A percentile compares a stretch with the other conserved stretches of the same genome.
Conservation (phyloP, 495 filamentous ascomycete species). For the Sordaria brevicollis region DNA sequence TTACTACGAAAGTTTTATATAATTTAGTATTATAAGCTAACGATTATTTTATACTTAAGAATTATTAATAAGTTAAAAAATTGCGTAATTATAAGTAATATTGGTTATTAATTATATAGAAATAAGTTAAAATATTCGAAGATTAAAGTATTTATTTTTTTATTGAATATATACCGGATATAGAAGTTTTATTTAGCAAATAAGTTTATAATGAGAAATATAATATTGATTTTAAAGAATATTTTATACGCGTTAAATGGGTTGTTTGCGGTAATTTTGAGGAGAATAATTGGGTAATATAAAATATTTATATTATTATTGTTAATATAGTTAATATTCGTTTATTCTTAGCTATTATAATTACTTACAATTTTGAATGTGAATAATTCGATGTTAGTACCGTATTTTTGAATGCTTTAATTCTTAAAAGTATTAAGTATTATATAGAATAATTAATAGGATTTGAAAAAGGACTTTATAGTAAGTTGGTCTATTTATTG, state of each 20-base stretch:
- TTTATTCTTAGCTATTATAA: background rate
- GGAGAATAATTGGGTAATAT: background rate
- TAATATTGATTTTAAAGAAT: background rate
- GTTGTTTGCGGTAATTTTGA: conserved; percentile 2
- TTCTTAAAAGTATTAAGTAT: no score
- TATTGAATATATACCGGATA: background rate
- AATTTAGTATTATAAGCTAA: no score
- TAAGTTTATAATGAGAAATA: conserved; percentile 2
- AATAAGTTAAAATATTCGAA: background rate
- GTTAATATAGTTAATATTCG: background rate
- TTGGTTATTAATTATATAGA: background rate
- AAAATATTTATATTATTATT: background rate
- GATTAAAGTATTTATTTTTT: no score
- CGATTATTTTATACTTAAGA: background rate
- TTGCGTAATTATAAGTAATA: background rate
- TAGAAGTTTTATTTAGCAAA: background rate
- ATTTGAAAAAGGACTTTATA: no score
- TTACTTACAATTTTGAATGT: background rate
- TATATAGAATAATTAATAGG: no score
- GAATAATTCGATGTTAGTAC: no score
- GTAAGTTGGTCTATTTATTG: no score
- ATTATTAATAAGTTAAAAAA: conserved; percentile 13
- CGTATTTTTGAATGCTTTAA: no score
- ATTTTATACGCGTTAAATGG: background rate
- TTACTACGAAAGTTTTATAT: no score